These are phyloP conservation scores for Neostapfia colusana DNA, from an alignment of 176 grass and related monocot species.

Conservation along the genomic window DNA sequence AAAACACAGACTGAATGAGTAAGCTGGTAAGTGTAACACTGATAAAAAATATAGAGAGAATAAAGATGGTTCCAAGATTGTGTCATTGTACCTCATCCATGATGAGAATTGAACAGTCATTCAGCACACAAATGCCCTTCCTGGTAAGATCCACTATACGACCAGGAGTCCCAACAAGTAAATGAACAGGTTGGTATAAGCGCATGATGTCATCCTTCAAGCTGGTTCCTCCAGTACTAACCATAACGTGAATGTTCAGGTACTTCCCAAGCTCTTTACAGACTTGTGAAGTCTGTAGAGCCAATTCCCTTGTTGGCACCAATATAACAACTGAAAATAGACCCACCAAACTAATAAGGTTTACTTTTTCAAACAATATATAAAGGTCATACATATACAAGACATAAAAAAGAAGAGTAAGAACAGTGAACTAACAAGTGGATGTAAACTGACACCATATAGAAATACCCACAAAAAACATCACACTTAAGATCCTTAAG, in stretches of 20 bases:
- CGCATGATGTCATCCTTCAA: constrained; percentile 98
- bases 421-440: background rate
- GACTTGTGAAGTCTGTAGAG: constrained; percentile 94
- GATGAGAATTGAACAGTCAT: constrained; percentile 81
- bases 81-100: constrained; percentile 74
- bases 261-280: constrained; percentile 97
- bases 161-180: constrained; percentile 90
- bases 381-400: background rate
- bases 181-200: constrained; percentile 88
- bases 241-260: constrained; percentile 89
- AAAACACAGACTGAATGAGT: background rate
- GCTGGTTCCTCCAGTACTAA: constrained; percentile 92
- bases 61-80: background rate
- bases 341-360: background rate
- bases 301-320: constrained; percentile 93
- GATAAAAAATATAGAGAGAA: constrained; percentile 23
- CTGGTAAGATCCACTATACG: constrained; percentile 79
- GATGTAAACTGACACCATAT: constrained; percentile 5
- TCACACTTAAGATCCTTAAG: background rate
- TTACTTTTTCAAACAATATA: constrained; percentile 3
- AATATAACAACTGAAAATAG: constrained; percentile 79
- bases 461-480: background rate
- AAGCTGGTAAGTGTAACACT: background rate
- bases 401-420: background rate
- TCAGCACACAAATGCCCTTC: constrained; percentile 90